phyloP scores from a whole-genome alignment of 2,329 filamentous ascomycete genomes.

The Colletotrichum orbiculare region DNA sequence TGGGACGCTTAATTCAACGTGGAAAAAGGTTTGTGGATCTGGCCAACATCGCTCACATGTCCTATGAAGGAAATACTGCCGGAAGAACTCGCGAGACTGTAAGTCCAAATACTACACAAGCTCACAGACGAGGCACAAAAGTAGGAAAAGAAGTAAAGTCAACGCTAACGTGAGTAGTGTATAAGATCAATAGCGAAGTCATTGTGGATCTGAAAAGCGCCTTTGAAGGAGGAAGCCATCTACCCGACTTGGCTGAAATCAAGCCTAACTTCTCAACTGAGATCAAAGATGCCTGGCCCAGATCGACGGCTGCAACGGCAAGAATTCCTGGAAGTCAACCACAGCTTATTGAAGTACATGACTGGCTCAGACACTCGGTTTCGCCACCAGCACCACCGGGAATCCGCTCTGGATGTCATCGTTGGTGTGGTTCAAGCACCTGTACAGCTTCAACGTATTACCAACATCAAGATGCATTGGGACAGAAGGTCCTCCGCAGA shows the following conservation, averaged over 20 bases:
- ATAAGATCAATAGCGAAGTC: conserved; percentile 44
- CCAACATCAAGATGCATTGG: not conserved
- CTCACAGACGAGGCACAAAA: not conserved
- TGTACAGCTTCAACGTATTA: not conserved
- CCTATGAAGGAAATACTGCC: conserved; percentile 43
- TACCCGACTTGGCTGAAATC: not conserved
- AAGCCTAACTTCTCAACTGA: not conserved
- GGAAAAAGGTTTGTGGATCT: conserved; percentile 39
- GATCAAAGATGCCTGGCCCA: not conserved
- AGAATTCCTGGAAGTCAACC: too few species aligned
- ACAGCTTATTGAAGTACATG: not conserved
- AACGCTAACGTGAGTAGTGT: not conserved
- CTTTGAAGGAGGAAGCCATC: conserved; percentile 33
- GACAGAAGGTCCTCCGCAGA: not conserved
- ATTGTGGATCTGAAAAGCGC: conserved; percentile 45
- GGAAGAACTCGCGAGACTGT: conserved; percentile 40
- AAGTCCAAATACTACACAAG: conserved; percentile 2
- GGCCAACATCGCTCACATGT: conserved; percentile 41
- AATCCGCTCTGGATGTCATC: too few species aligned
- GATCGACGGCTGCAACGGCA: not conserved
- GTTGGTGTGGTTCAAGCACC: not conserved
- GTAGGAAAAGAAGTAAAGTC: too few species aligned
- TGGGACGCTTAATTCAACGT: not conserved
- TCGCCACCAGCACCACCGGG: not conserved
- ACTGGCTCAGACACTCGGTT: not conserved